Evolutionary conservation across 495 filamentous ascomycete genomes (phyloP).

Genomic region (Poronia punctata): DNA sequence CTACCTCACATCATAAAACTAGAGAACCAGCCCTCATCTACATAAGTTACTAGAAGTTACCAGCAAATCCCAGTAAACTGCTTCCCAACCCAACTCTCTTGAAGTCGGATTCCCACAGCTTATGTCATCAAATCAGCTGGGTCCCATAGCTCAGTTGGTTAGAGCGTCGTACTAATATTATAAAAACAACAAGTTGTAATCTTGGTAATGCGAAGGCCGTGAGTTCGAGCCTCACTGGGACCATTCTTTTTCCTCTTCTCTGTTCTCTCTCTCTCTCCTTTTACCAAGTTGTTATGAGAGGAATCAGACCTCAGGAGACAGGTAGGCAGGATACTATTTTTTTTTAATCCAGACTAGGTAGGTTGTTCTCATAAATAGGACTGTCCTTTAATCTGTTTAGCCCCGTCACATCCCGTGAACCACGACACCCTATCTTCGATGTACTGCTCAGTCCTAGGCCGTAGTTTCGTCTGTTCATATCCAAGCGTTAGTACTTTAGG

Average conservation of each 20-base stretch:
- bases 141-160: conserved; percentile 10
- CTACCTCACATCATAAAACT: too few species aligned
- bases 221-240: conserved; percentile 10
- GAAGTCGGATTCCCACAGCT: too few species aligned
- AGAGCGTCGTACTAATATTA: conserved; percentile 10
- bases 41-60: too few species aligned
- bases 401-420: conserved; percentile 31
- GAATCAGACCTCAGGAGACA: too few species aligned
- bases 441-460: conserved; percentile 39
- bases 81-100: too few species aligned
- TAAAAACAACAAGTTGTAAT: neutral
- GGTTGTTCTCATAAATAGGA: neutral
- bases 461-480: conserved; percentile 34
- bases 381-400: conserved; percentile 12
- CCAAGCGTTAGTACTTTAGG: neutral
- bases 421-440: conserved; percentile 37
- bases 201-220: conserved; percentile 8
- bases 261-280: neutral
- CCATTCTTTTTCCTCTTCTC: neutral
- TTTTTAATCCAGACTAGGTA: too few species aligned
- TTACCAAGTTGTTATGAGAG: neutral
- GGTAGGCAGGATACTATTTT: too few species aligned
- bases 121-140: neutral
- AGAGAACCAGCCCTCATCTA: too few species aligned
- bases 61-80: too few species aligned